Evolutionary conservation across 257 asterid species (phyloP).

Genomic region (Solanum gracilifrons): DNA sequence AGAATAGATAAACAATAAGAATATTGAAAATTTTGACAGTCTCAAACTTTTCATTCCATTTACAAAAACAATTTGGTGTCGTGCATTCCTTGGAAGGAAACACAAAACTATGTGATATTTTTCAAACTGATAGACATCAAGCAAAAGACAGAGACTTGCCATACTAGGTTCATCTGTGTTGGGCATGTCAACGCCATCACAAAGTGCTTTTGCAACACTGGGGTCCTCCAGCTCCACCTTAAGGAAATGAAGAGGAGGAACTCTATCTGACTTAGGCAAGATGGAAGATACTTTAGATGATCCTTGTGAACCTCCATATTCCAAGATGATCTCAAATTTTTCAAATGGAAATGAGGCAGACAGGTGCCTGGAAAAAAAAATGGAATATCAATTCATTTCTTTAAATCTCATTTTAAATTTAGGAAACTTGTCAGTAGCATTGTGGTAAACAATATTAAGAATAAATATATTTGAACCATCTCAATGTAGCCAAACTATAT

Average conservation of each 20-base stretch:
- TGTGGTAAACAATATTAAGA: not conserved
- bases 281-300: slow-evolving; percentile 40
- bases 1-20: not conserved
- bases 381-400: slow-evolving; percentile 7
- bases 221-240: slow-evolving; percentile 43
- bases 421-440: not conserved
- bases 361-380: slow-evolving; percentile 25
- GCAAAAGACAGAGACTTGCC: slow-evolving; percentile 23
- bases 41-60: not conserved
- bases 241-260: slow-evolving; percentile 43
- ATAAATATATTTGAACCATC: not conserved
- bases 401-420: not conserved
- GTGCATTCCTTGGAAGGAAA: not conserved
- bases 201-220: slow-evolving; percentile 32
- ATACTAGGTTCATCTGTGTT: slow-evolving; percentile 6
- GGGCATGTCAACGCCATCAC: slow-evolving; percentile 31
- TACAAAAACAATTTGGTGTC: not conserved
- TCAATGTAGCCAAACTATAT: not conserved
- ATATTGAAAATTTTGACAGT: not conserved
- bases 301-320: slow-evolving; percentile 51
- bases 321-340: slow-evolving; percentile 44
- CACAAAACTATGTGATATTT: not conserved
- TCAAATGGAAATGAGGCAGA: slow-evolving; percentile 43
- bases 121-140: not conserved
- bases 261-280: slow-evolving; percentile 15